Base-by-base conservation (phyloP, 768 basidiomycete genomes). In the Albatrellus ellisii region DNA sequence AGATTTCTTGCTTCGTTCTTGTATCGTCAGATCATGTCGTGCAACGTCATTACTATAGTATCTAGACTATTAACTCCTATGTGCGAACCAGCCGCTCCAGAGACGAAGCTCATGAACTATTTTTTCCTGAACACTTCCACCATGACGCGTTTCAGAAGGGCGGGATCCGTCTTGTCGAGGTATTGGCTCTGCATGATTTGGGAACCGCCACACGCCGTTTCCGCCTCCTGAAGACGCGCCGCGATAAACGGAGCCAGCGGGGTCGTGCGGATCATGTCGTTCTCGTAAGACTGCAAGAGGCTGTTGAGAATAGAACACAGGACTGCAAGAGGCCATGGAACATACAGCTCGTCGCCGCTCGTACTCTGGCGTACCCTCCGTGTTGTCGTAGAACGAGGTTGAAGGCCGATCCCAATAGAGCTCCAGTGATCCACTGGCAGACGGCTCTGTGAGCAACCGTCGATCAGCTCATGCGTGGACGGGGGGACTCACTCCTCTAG, bases 321-420 rank as follows among this genome's bases (percentile, higher is more conserved):
- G 31, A 8, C 4, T 32, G 31, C 20, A 6, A 22, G 35, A n/a
- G n/a, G n/a, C n/a, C 14, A 22, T n/a, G 15, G 12, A 7, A 61
- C 72, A 26, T 56, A 90, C 89, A 43, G 64, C 62, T 62, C 77
- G 74, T 32, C 86, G 74, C 25, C 89, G 80, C n/a, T 68, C 62
- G 49, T 79, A 79, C 57, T 92, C 89, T 5, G 74, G 64, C 1
- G 83, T 87, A 6, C 70, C 78, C 56, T 82, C 70, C 8, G 72
- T 72, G n/a, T 68, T 70, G 28, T 71, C 68, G 52, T 72, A 84
- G 52, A 73, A 79, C 2, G 69, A 63, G 6, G 58, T 52, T 10
- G 79, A 77, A 2, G 79, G 67, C 41, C 74, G 57, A 48, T 86
- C 84, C 88, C 87, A 89, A 52, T 70, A 79, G 15, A 77, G 64